Base-by-base conservation (phyloP, 2,329 filamentous ascomycete genomes). In the Exophiala xenobiotica region DNA sequence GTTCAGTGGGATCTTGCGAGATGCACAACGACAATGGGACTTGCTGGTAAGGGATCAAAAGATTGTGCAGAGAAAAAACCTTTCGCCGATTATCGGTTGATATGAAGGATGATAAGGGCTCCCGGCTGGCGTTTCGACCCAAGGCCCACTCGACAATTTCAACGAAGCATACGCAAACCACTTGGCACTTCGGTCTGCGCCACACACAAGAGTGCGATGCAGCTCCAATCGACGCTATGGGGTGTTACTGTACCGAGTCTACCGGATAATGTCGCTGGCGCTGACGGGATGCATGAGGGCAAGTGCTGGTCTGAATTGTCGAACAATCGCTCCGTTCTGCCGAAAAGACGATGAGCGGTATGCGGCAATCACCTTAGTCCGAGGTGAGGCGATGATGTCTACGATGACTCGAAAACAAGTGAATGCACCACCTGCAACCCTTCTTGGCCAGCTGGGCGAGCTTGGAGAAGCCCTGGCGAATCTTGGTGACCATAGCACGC, bases 111-210 rank as follows among this genome's bases (percentile, higher is more conserved):
- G 16, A 11, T 38, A 18, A 37, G 24, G 14, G 38, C 20, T 16
- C 31, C 18, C n/a, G 14, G 38, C 24, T 18, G 18, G 16, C 12
- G 4, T 18, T 37, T 6, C 26, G 26, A n/a, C 14, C 27, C 27
- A 12, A 40, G 24, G 31, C 33, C 19, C 11, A 48, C 45, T 48
- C n/a, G 45, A 23, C 29, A 48, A 40, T 48, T 48, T 48, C 35
- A 48, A 27, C 45, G 45, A 18, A 40, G 20, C 14, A 4, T 19
- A 18, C 44, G 29, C 33, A 2, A 23, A n/a, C 19, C 29, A 40
- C 45, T 39, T 48, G 45, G 45, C 35, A 46, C 31, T 14, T 18
- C 35, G 4, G n/a, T n/a, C n/a, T n/a, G n/a, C n/a, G n/a, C n/a
- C n/a, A n/a, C n/a, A n/a, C n/a, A n/a, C n/a, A n/a, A n/a, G n/a